Evolutionary conservation across 164 flowering plant genomes (phyloP), one percentile per base, ranked within the genome.

Genomic region (Aristolochia fimbriata): DNA sequence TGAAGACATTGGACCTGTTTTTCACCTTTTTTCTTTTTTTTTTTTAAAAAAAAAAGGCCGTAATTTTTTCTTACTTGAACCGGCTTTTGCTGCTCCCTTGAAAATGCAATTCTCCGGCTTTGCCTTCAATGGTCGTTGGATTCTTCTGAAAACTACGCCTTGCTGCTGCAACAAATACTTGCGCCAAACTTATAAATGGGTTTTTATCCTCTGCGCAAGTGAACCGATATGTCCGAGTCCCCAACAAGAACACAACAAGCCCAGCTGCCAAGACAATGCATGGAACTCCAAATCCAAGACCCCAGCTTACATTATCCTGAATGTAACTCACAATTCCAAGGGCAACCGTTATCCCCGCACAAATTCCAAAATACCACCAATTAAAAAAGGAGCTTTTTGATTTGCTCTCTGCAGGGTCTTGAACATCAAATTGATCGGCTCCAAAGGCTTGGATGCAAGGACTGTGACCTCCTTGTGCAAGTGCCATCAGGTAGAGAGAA

Each of bases 391-490:
- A 60, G 47, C 62, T 66, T 55, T 66, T 59, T 33, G 51, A 15
- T 31, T 61, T 61, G 21, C 58, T 19, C 41, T 60, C 69, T 16
- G n/a, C 48, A 9, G 21, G 24, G 23, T 47, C 57, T 15, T 13
- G 46, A 1, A 37, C 60, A 19, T 61, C 56, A 45, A 66, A 66
- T 33, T 66, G 69, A 55, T 66, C 69, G 0, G 60, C 72, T 21
- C 72, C 72, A 15, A 69, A 69, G 11, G 64, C 64, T 15, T 64
- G 65, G 6, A 61, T 58, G 21, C 72, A 64, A 15, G 72, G 68
- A 48, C 61, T 69, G 46, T 64, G 55, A 22, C 67, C 67, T 20
- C 65, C 62, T 30, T 25, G 49, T 9, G 57, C 72, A 20, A 65
- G 21, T 45, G 62, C 68, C 19, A 70, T 57, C 13, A 70, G 7